Base-by-base conservation (phyloP, 257 asterid genomes). In the Osmanthus fragrans region DNA sequence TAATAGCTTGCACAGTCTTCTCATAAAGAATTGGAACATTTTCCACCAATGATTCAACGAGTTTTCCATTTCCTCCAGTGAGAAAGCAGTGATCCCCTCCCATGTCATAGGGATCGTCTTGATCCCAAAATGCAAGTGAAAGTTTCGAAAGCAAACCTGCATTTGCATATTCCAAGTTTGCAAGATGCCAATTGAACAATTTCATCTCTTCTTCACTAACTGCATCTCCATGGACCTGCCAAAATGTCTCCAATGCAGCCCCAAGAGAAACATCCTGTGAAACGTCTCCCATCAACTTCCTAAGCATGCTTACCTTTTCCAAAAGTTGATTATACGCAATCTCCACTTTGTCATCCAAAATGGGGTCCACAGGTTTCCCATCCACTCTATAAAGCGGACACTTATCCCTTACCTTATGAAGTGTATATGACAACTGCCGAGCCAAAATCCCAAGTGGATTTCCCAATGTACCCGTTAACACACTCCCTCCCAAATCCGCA, bases 71-170 rank as follows among this genome's bases (percentile, higher is more conserved):
- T 78, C 99, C 98, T 77, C 99, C 99, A 32, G 94, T 90, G 81
- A 92, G 82, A 83, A 93, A 96, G 84, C 99, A 96, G 81, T 96
- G 99, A 81, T 92, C 99, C 77, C 98, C 99, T 77, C 99, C 99
- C 99, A 96, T 93, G 80, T 96, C 99, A 81, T 87, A 96, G 29
- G 99, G 99, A 84, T 96, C 99, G 73, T 96, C 99, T 87, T 96
- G 99, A 85, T 96, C 98, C 99, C 99, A 93, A 86, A 92, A 96
- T 33, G 99, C 98, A 69, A 96, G 90, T 63, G 99, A 96, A 79
- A 96, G 96, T 80, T 83, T 90, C 4, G 97, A 90, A 76, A 96
- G 81, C 84, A 96, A 85, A 58, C 96, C 92, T 7, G 99, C 99
- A 79, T 96, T 96, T 32, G 98, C 98, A 84, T 96, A 96, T 76